These are phyloP conservation scores for Toxicodendron radicans DNA, from an alignment of 345 rosid genomes.

Conservation along the genomic window DNA sequence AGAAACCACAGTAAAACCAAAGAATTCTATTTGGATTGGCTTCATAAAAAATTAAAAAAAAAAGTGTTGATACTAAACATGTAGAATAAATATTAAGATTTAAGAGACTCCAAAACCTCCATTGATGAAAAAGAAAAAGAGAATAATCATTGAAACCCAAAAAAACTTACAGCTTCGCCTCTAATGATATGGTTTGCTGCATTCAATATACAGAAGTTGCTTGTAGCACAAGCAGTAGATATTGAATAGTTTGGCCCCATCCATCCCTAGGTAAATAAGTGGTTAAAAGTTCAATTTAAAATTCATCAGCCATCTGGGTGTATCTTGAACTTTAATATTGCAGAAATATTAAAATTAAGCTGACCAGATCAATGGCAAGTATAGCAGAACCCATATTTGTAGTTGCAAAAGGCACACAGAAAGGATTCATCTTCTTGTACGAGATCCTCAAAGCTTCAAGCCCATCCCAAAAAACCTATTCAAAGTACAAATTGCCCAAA, in stretches of 20 bases:
- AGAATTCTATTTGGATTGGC: no score
- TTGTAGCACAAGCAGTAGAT: slow-evolving; percentile 93
- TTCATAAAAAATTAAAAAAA: no score
- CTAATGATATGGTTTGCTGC: slow-evolving; percentile 90
- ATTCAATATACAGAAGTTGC: slow-evolving; percentile 90
- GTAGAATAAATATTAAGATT: not conserved
- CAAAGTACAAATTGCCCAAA: slow-evolving; percentile 10
- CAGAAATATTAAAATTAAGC: slow-evolving; percentile 26
- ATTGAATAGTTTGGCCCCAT: slow-evolving; percentile 99
- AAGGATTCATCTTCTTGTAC: slow-evolving; percentile 92
- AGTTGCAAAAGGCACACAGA: slow-evolving; percentile 93
- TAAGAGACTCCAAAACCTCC: slow-evolving; percentile 3
- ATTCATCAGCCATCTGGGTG: slow-evolving; percentile 1
- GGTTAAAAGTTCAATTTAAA: slow-evolving; percentile 24
- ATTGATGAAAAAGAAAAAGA: slow-evolving; percentile 6
- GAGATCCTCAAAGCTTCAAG: slow-evolving; percentile 88
- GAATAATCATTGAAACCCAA: slow-evolving; percentile 16
- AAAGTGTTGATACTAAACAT: no score
- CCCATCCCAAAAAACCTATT: slow-evolving; percentile 87
- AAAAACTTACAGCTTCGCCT: slow-evolving; percentile 92
- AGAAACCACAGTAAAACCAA: no score
- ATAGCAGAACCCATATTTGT: slow-evolving; percentile 99
- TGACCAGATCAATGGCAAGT: slow-evolving; percentile 97
- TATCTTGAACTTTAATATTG: slow-evolving; percentile 7
- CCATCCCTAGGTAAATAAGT: slow-evolving; percentile 70